A percentile compares a stretch with the other conserved stretches of the same genome.
phyloP scores from a whole-genome alignment of 768 basidiomycete species.

The Mrakia gelida region DNA sequence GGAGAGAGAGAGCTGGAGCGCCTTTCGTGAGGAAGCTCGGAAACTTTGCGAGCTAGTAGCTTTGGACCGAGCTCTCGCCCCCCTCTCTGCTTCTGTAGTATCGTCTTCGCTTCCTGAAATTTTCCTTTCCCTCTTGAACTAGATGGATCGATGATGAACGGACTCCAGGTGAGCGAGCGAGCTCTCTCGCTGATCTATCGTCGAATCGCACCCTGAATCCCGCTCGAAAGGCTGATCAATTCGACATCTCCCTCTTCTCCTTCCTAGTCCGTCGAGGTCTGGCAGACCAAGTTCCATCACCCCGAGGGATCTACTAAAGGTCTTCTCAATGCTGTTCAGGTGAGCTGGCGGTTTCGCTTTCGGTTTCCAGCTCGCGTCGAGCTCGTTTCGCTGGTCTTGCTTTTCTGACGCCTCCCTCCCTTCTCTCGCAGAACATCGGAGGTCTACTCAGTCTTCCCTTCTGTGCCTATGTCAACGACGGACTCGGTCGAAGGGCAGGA shows the following conservation, averaged over 20 bases:
- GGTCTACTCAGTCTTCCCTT: slow-evolving; percentile 63
- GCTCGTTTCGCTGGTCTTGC: too few relatives aligned
- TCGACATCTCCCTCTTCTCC: background rate
- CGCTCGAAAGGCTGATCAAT: background rate
- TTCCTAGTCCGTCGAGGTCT: background rate
- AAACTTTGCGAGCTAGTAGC: background rate
- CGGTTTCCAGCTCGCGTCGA: background rate
- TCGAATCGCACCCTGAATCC: background rate
- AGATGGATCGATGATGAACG: slow-evolving; percentile 40
- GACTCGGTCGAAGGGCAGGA: slow-evolving; percentile 63
- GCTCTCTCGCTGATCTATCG: background rate
- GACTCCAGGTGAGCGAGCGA: slow-evolving; percentile 16
- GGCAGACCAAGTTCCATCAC: slow-evolving; percentile 15
- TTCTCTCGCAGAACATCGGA: slow-evolving; percentile 54
- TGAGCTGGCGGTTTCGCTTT: background rate
- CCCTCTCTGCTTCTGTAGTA: background rate
- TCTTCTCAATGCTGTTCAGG: slow-evolving; percentile 72
- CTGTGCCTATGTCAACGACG: slow-evolving; percentile 52
- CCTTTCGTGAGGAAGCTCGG: background rate
- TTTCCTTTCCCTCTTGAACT: slow-evolving; percentile 33
- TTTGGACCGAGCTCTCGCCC: background rate
- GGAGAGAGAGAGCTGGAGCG: too few relatives aligned
- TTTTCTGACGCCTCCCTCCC: background rate
- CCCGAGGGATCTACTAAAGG: slow-evolving; percentile 52
- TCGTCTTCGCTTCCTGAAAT: background rate